A percentile compares a stretch with the other conserved stretches of the same genome.
phyloP scores from a whole-genome alignment of 768 basidiomycete species.

The Pulveroboletus sp. region DNA sequence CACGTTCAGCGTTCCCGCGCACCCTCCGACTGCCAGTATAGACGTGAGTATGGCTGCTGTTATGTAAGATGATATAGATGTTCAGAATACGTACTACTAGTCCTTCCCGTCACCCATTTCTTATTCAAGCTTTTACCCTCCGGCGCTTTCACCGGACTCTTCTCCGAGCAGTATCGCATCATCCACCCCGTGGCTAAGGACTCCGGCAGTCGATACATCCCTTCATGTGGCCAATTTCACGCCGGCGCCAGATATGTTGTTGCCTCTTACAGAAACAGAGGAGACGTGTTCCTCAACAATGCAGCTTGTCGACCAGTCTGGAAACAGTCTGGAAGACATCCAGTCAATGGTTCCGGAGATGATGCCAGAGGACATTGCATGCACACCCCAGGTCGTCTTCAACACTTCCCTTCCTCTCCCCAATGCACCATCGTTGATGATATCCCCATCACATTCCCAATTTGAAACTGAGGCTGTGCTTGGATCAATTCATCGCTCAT shows the following conservation, averaged over 20 bases:
- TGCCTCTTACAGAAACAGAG: background rate
- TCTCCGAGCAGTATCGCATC: slow-evolving; percentile 24
- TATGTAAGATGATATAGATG: background rate
- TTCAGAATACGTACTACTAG: slow-evolving; percentile 10
- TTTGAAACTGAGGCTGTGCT: background rate
- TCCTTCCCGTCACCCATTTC: background rate
- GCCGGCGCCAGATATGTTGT: background rate
- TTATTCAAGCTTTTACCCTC: slow-evolving; percentile 4
- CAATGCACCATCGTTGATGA: background rate
- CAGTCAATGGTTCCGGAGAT: slow-evolving; percentile 1
- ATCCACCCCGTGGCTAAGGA: slow-evolving; percentile 20
- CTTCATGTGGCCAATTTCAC: background rate
- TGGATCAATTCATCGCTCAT: background rate
- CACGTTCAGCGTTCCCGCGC: background rate
- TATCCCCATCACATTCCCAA: background rate
- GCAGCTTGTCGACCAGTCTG: slow-evolving; percentile 14
- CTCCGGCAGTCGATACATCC: slow-evolving; percentile 9
- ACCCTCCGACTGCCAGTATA: background rate
- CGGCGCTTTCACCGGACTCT: slow-evolving; percentile 23
- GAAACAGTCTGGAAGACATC: slow-evolving; percentile 15
- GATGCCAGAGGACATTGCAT: slow-evolving; percentile 23
- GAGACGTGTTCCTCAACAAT: background rate
- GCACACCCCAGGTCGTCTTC: background rate
- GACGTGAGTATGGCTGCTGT: slow-evolving; percentile 11
- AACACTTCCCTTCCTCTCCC: background rate